These are phyloP conservation scores for Fraxinus pennsylvanica DNA, from an alignment of 257 asterid species.

Conservation along the genomic window DNA sequence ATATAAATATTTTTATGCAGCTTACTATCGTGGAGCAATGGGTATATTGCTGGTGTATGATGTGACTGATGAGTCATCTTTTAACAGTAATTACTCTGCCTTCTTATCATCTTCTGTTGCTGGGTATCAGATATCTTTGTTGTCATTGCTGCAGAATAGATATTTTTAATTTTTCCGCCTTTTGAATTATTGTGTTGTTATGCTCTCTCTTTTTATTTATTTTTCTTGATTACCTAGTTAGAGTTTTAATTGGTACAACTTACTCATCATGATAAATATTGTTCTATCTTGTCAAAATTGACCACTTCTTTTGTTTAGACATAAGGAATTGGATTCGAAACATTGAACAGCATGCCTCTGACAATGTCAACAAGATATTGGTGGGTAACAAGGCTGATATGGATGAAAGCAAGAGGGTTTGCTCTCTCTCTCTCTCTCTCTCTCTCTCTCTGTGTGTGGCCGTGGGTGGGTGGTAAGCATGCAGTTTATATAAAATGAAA, in stretches of 20 bases:
- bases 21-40: constrained; percentile 78
- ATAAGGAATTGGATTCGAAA: constrained; percentile 75
- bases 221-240: background rate
- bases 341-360: constrained; percentile 76
- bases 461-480: constrained; percentile 8
- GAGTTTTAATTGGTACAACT: constrained; percentile 1
- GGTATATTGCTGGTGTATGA: constrained; percentile 75
- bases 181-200: constrained; percentile 15
- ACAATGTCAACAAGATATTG: constrained; percentile 66
- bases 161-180: background rate
- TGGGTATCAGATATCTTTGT: background rate
- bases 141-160: background rate
- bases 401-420: constrained; percentile 79
- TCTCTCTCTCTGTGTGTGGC: background rate
- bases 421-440: background rate
- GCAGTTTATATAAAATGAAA: no score
- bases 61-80: constrained; percentile 69
- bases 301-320: constrained; percentile 36
- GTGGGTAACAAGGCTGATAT: constrained; percentile 79
- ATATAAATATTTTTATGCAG: constrained; percentile 39
- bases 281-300: constrained; percentile 25
- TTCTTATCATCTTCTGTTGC: constrained; percentile 13
- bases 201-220: background rate
- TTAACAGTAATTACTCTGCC: constrained; percentile 51
- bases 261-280: background rate